Conservation (phyloP, 176 grass and related monocot genomes). For the Sorghum bicolor region Sorghum_bicolor_NCBIv3 NC_012872.2:62603001-62603500, state of each 20-base stretch:
- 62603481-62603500: no score
- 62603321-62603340: slow-evolving; percentile 96
- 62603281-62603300: background rate
- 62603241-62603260: background rate
- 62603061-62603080: background rate
- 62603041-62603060: background rate
- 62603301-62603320: slow-evolving; percentile 91
- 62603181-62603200: background rate
- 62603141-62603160: background rate
- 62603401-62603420: slow-evolving; percentile 73
- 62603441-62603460: slow-evolving; percentile 25
- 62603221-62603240: background rate
- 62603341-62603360: slow-evolving; percentile 86
- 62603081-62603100: background rate
- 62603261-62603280: background rate
- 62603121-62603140: slow-evolving; percentile 21
- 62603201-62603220: background rate
- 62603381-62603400: slow-evolving; percentile 84
- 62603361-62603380: slow-evolving; percentile 72
- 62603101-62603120: background rate
- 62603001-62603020: slow-evolving; percentile 15
- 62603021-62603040: background rate
- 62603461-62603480: background rate
- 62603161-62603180: background rate
- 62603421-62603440: slow-evolving; percentile 89